phyloP scores from a whole-genome alignment of 2,329 filamentous ascomycete species.

The Aspergillus quadricinctus region DNA sequence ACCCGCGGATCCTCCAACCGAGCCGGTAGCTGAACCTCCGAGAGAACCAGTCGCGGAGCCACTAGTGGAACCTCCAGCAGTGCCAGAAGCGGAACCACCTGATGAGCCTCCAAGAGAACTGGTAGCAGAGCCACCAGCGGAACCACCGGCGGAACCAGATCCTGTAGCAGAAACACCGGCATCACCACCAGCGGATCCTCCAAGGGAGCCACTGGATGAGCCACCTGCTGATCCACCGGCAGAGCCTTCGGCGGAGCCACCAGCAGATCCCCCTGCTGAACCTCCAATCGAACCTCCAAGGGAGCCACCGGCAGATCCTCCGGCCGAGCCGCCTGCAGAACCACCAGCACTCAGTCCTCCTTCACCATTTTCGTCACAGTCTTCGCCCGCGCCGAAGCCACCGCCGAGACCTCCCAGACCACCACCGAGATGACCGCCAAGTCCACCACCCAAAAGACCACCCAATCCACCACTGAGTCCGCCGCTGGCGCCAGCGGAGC shows the following conservation, averaged over 20 bases:
- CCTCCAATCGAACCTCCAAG: no score
- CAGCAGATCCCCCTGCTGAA: no score
- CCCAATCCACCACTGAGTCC: not conserved
- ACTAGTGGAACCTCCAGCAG: not conserved
- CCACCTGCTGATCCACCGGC: not conserved
- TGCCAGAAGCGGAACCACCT: not conserved
- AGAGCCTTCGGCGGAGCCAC: fast-evolving
- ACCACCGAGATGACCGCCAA: not conserved
- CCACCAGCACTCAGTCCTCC: not conserved
- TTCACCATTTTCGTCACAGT: not conserved
- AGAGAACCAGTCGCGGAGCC: not conserved
- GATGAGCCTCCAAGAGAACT: not conserved
- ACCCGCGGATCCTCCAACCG: not conserved
- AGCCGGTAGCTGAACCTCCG: not conserved
- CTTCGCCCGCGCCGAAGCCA: not conserved
- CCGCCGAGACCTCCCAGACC: no score
- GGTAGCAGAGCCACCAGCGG: not conserved
- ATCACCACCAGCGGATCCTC: no score
- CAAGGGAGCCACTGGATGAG: no score
- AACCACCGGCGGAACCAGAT: not conserved
- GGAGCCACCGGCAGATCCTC: no score
- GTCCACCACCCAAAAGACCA: not conserved
- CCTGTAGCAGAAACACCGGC: no score
- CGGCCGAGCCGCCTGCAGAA: no score
- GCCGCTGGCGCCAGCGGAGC: not conserved